Evolutionary conservation across 2,329 filamentous ascomycete species (phyloP).

Genomic region (Aspergillus fructus): DNA sequence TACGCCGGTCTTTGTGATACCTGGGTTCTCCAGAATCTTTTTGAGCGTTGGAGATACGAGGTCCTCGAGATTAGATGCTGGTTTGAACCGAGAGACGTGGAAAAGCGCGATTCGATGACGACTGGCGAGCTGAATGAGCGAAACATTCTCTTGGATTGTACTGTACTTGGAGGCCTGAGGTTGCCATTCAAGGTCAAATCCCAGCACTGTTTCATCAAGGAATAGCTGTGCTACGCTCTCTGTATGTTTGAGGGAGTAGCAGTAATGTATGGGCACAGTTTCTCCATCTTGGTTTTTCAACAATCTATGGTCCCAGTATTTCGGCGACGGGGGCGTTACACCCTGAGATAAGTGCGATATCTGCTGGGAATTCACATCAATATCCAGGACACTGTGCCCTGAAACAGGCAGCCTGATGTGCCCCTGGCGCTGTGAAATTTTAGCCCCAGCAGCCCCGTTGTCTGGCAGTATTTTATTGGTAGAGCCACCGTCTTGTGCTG

Average conservation of each 20-base stretch:
- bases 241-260: slow-evolving; percentile 64
- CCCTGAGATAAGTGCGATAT: not conserved
- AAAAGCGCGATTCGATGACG: slow-evolving; percentile 76
- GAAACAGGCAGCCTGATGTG: not conserved
- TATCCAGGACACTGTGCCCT: not conserved
- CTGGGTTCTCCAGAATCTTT: slow-evolving; percentile 68
- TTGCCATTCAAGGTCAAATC: slow-evolving; percentile 89
- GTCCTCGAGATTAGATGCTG: slow-evolving; percentile 43
- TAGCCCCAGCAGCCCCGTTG: not conserved
- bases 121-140: slow-evolving; percentile 78
- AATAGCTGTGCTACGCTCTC: slow-evolving; percentile 69
- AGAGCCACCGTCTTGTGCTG: not conserved
- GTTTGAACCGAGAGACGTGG: slow-evolving; percentile 68
- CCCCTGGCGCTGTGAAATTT: not conserved
- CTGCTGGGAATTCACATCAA: not conserved
- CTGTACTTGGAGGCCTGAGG: slow-evolving; percentile 47
- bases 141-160: slow-evolving; percentile 67
- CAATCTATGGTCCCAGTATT: slow-evolving; percentile 35
- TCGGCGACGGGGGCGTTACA: slow-evolving; percentile 3
- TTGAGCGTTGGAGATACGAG: slow-evolving; percentile 71
- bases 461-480: not conserved
- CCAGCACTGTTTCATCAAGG: slow-evolving; percentile 67
- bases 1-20: slow-evolving; percentile 75
- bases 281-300: slow-evolving; percentile 51
- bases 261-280: slow-evolving; percentile 73